Percentiles rank a stretch among this genome's conserved stretches.
These are phyloP conservation scores for Toxicodendron radicans DNA, from an alignment of 345 rosid species.

Conservation along the genomic window DNA sequence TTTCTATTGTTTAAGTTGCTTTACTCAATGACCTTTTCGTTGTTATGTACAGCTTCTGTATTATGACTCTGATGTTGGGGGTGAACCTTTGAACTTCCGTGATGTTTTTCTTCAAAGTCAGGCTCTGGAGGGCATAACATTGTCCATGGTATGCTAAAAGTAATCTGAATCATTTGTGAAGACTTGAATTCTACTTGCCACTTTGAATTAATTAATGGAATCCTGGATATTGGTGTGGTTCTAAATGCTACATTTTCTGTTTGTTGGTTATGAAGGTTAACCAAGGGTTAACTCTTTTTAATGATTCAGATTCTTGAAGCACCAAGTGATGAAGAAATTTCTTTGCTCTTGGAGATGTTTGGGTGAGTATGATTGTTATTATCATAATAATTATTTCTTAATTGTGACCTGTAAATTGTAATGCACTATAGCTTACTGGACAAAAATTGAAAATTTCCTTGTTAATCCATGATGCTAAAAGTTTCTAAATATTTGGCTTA, in stretches of 20 bases:
- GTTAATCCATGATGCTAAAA: slow-evolving; percentile 7
- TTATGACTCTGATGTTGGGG: slow-evolving; percentile 79
- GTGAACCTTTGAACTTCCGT: slow-evolving; percentile 78
- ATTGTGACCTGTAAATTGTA: slow-evolving; percentile 16
- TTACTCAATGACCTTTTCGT: slow-evolving; percentile 13
- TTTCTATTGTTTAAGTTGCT: neutral
- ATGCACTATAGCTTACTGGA: neutral
- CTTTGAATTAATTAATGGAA: neutral
- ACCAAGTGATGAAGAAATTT: slow-evolving; percentile 85
- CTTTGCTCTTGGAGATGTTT: slow-evolving; percentile 81
- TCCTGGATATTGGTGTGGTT: neutral
- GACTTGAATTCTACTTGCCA: neutral
- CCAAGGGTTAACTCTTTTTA: slow-evolving; percentile 22
- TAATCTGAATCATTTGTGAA: neutral
- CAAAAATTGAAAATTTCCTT: neutral
- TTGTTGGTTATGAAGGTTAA: slow-evolving; percentile 24
- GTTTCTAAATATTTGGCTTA: neutral
- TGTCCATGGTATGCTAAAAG: slow-evolving; percentile 70
- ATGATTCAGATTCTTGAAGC: slow-evolving; percentile 89
- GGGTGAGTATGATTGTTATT: slow-evolving; percentile 50
- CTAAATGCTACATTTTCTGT: slow-evolving; percentile 12
- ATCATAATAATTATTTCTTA: slow-evolving; percentile 5
- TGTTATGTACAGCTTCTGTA: slow-evolving; percentile 60
- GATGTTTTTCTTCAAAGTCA: slow-evolving; percentile 96
- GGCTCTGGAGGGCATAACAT: slow-evolving; percentile 83